Evolutionary conservation across 805 yeast species (phyloP).

Genomic region (Komagataella phaffii): DNA sequence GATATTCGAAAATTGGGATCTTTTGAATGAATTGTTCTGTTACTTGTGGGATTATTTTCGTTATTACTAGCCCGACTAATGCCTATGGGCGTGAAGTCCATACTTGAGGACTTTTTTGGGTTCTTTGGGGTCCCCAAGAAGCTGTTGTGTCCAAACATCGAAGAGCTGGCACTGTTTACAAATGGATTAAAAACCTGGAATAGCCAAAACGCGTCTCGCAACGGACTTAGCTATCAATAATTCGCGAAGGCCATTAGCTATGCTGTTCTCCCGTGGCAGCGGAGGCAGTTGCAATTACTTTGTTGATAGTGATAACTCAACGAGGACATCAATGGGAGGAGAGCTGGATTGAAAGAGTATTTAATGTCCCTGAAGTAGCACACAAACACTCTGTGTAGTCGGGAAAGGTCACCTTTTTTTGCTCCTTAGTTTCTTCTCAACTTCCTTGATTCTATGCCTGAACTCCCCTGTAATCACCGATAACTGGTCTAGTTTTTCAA

Average conservation of each 20-base stretch:
- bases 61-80: neutral
- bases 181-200: neutral
- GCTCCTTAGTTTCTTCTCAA: conserved; percentile 5
- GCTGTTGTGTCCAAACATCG: neutral
- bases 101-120: neutral
- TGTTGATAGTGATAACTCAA: neutral
- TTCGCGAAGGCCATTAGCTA: neutral
- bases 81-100: neutral
- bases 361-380: neutral
- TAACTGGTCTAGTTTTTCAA: conserved; percentile 20
- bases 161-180: neutral
- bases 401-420: neutral
- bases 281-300: neutral
- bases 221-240: neutral
- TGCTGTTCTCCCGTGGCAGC: neutral
- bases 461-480: conserved; percentile 14
- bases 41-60: neutral
- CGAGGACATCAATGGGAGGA: neutral
- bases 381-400: neutral
- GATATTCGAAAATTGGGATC: neutral
- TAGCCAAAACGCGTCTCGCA: neutral
- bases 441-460: conserved; percentile 8
- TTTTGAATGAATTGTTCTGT: neutral
- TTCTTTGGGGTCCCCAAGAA: neutral
- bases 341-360: too few relatives aligned